A percentile compares a stretch with the other conserved stretches of the same genome.
Evolutionary conservation across 441 rosid genomes (phyloP).

Genomic region (Flueggea neowawraea): DNA sequence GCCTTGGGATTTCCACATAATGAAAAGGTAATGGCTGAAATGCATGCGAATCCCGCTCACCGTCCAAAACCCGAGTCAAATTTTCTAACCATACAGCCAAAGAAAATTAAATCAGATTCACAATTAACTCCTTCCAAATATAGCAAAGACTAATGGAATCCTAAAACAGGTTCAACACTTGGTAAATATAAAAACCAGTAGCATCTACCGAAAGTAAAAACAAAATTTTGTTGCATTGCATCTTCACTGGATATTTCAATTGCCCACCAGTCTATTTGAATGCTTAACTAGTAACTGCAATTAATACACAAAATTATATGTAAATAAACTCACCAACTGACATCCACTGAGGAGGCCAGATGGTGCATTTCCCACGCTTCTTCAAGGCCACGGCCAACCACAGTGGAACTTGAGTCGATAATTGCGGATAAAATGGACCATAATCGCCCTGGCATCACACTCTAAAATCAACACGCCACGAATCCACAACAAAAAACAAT

Average conservation of each 20-base stretch:
- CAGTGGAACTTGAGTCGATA: slow-evolving; percentile 68
- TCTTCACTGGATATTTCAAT: too few relatives aligned
- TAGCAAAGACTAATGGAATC: too few relatives aligned
- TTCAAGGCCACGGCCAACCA: slow-evolving; percentile 90
- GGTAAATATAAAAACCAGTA: too few relatives aligned
- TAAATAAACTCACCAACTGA: slow-evolving; percentile 49
- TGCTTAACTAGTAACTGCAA: not conserved
- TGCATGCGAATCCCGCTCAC: slow-evolving; percentile 78
- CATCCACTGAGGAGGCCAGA: slow-evolving; percentile 68
- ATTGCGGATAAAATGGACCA: slow-evolving; percentile 81
- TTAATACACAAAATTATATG: not conserved
- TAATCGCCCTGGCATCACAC: slow-evolving; percentile 62
- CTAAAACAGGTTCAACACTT: too few relatives aligned
- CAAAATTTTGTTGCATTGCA: too few relatives aligned
- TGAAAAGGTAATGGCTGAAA: slow-evolving; percentile 86
- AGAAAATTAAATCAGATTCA: not conserved
- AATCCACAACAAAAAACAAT: too few relatives aligned
- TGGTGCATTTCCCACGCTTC: slow-evolving; percentile 71
- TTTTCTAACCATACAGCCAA: slow-evolving; percentile 42
- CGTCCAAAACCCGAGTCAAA: slow-evolving; percentile 74
- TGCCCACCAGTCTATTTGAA: too few relatives aligned
- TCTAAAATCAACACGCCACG: not conserved
- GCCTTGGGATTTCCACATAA: slow-evolving; percentile 83
- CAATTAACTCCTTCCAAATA: not conserved
- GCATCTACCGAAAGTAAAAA: too few relatives aligned